Base-by-base conservation (phyloP, 371 early-diverging fungal species). In the Gilbertella persicaria region DNA sequence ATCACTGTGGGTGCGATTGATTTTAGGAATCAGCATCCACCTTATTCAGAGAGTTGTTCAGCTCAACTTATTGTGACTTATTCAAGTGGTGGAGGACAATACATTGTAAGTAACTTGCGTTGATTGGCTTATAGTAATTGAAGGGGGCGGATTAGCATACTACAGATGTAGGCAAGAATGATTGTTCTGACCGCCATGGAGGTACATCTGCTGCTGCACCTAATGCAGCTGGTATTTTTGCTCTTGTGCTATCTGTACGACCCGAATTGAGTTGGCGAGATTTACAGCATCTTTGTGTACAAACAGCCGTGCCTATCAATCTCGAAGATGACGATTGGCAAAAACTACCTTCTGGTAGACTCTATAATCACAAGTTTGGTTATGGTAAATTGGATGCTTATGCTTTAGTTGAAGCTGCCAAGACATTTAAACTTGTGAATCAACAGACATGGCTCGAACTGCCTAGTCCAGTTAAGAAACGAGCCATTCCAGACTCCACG, bases 171-270 rank as follows among this genome's bases (percentile, higher is more conserved):
- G 92, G 92, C 5, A 56, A 78, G 37, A 75, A 79, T 24, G 56
- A 69, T 36, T 97, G 95, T 69, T 87, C 88, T 12, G 67, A 75
- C 43, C 53, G 62, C 12, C 98, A 97, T 64, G 95, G 96, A 26
- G 99, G 99, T 17, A 98, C 99, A 0, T 96, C 96, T 3, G 99
- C 99, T 2, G 98, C 99, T 1, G 98, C 98, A 0, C 99, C 99
- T 10, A 70, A 96, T 55, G 96, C 89, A 6, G 92, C 94, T 0
- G 99, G 95, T 37, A 81, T 97, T n/a, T 86, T 87, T 71, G 94
- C 99, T 0, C 85, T 98, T 29, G 96, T 88, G 0, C 69, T 97
- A 14, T 87, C 89, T 24, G 84, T 85, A 8, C 78, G 87, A 1
- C 95, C 96, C 9, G 96, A 98, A 40, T 74, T 98, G 25, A 84